Evolutionary conservation across 306 rosid species (phyloP), one percentile per base, ranked within the genome.

Genomic region (Hippophae rhamnoides): DNA sequence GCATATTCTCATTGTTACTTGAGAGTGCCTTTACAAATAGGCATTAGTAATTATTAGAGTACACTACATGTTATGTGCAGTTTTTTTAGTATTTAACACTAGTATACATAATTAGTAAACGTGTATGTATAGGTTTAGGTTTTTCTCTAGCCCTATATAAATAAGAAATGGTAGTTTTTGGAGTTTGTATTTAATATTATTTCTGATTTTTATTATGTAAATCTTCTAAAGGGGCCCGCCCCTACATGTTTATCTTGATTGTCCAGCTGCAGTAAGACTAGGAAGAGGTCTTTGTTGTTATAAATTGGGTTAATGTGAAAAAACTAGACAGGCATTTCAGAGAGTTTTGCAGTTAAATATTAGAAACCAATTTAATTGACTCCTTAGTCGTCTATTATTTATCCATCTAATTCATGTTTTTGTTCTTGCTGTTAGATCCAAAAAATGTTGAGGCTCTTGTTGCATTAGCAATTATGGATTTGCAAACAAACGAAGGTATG

Each of bases 401-500:
- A 62, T 67, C 51, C 70, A 63, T 60, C 67, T 61, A 64, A 52
- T 70, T 69, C 70, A 25, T 60, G 52, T 31, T 61, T 73, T 60
- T 53, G 13, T 70, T 56, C 51, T 72, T 79, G 72, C 95, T 86
- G 99, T 79, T 93, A 62, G 97, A 88, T 75, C 90, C 89, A 13
- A 94, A 93, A 88, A 86, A 88, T 75, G 95, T 89, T 1, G 99
- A 93, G 85, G 94, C 97, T 70, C 95, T 93, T 78, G 99, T 93
- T 78, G 89, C 89, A 57, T 88, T 88, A 58, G 99, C 99, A 64
- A 84, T 93, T 76, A 79, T 82, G 78, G 94, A 88, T 73, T 74
- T 93, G 72, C 88, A 89, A 54, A 82, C 94, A 53, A 81, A 84
- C 74, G 89, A 84, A 68, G 89, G 99, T 18, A 84, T 42, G 41